These are phyloP conservation scores for Gnomoniopsis smithogilvyi DNA, from an alignment of 2,329 filamentous ascomycete species.

Conservation along the genomic window DNA sequence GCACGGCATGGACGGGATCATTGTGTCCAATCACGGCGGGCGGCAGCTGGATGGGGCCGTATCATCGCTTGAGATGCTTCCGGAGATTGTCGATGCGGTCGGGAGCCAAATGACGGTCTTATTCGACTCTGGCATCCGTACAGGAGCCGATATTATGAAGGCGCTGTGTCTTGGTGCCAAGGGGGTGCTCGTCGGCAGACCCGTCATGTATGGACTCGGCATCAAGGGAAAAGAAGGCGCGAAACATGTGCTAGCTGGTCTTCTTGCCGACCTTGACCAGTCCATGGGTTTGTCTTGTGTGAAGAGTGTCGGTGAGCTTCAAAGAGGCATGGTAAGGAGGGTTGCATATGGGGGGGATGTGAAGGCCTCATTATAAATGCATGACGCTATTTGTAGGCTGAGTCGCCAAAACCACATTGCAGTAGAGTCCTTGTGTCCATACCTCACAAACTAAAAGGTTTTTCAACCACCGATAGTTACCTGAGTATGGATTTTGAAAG, in stretches of 20 bases:
- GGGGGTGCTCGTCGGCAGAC: constrained; percentile 54
- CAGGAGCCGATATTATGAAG: constrained; percentile 57
- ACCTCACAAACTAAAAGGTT: no score
- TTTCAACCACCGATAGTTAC: no score
- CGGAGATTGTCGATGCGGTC: constrained; percentile 59
- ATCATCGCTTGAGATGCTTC: constrained; percentile 53
- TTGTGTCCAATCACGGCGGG: constrained; percentile 58
- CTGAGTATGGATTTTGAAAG: no score
- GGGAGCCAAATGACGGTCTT: constrained; percentile 57
- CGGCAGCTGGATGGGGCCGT: constrained; percentile 55
- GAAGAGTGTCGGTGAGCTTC: constrained; percentile 35
- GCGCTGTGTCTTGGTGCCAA: constrained; percentile 53
- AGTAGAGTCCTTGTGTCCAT: no score
- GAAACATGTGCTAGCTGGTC: constrained; percentile 44
- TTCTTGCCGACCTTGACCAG: constrained; percentile 52
- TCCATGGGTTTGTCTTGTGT: constrained; percentile 54
- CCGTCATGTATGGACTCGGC: constrained; percentile 55
- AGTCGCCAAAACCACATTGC: not conserved
- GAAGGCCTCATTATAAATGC: constrained; percentile 10
- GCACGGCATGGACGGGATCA: constrained; percentile 45
- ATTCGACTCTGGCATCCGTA: constrained; percentile 57
- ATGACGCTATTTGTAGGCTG: not conserved
- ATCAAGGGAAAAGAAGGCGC: constrained; percentile 54
- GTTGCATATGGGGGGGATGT: constrained; percentile 31
- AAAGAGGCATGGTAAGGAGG: constrained; percentile 30